Base-by-base conservation (phyloP, 768 basidiomycete genomes). In the Lactifluus rugatus region DNA sequence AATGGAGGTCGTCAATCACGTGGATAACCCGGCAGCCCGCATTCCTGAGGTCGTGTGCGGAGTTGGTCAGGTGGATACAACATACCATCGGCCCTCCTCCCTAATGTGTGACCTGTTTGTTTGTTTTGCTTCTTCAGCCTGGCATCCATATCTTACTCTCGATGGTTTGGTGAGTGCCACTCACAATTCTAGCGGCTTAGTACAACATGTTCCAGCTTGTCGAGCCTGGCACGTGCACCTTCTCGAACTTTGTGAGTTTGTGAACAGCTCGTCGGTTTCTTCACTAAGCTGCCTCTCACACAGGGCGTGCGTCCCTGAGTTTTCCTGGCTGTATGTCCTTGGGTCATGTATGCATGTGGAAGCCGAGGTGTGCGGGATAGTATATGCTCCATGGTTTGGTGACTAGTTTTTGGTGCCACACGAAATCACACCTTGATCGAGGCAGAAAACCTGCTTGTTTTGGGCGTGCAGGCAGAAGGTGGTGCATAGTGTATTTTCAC, bases 81-180 rank as follows among this genome's bases (percentile, higher is more conserved):
- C n/a, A 19, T 3, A 31, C 9, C 11, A 21, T 44, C 10, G 2
- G 46, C 6, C 26, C 9, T 19, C 23, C 34, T 26, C 13, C 19
- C 21, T 17, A 14, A 45, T 57, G 3, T 8, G n/a, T 44, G 16
- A 14, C 39, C 10, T 26, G 23, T 32, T n/a, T 28, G 64, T 21
- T 0, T 54, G 25, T 2, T 0, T 26, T 11, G 11, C 34, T 36
- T 36, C 11, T 47, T 25, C 47, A 96, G 93, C 96, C 95, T 11
- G 93, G 93, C 5, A 95, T 95, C 2, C 92, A 95, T 67, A 80
- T 99, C 17, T 88, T 98, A 75, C 78, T 99, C 37, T 97, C 95
- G 11, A 98, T 95, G 14, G 89, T 99, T 62, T 84, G 94, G 0
- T 89, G 96, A 41, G 88, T 85, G 14, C 83, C 85, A 2, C 76